phyloP scores from a whole-genome alignment of 495 filamentous ascomycete genomes.

The Hamigera avellanea region DNA sequence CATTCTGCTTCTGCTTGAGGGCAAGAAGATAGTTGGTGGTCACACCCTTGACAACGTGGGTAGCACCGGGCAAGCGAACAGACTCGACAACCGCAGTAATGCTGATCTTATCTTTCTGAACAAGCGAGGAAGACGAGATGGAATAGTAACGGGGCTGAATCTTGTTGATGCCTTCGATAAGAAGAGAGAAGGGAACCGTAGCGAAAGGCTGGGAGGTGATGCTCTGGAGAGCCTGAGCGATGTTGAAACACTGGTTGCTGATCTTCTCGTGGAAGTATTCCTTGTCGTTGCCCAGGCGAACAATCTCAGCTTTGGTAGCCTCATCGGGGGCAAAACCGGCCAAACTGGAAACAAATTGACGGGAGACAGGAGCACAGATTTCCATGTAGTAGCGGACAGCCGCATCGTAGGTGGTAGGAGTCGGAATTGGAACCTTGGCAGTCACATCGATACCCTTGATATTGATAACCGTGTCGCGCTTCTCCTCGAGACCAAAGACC shows the following conservation, averaged over 20 bases:
- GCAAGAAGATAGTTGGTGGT: slow-evolving; percentile 96
- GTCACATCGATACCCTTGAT: slow-evolving; percentile 92
- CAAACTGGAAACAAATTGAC: slow-evolving; percentile 82
- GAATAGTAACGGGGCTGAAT: slow-evolving; percentile 98
- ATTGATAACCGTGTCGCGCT: slow-evolving; percentile 73
- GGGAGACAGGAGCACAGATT: slow-evolving; percentile 88
- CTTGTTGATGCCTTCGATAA: slow-evolving; percentile 90
- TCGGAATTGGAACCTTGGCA: slow-evolving; percentile 94
- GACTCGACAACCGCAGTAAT: slow-evolving; percentile 94
- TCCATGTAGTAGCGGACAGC: slow-evolving; percentile 95
- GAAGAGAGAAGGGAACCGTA: slow-evolving; percentile 80
- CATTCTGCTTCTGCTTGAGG: slow-evolving; percentile 94
- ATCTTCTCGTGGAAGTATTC: slow-evolving; percentile 92
- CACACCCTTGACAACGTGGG: slow-evolving; percentile 82
- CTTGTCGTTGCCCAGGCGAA: slow-evolving; percentile 81
- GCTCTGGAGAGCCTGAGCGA: slow-evolving; percentile 74
- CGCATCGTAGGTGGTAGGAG: slow-evolving; percentile 92
- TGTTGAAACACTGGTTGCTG: slow-evolving; percentile 72
- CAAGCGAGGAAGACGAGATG: slow-evolving; percentile 91
- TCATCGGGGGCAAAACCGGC: slow-evolving; percentile 88
- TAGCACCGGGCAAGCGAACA: slow-evolving; percentile 59
- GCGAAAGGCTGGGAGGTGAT: slow-evolving; percentile 66
- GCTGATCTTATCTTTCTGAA: slow-evolving; percentile 87
- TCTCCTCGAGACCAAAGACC: slow-evolving; percentile 61
- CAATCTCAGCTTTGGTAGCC: slow-evolving; percentile 69